Conservation (phyloP, 306 rosid genomes). For the Elaeagnus macrophylla region DNA sequence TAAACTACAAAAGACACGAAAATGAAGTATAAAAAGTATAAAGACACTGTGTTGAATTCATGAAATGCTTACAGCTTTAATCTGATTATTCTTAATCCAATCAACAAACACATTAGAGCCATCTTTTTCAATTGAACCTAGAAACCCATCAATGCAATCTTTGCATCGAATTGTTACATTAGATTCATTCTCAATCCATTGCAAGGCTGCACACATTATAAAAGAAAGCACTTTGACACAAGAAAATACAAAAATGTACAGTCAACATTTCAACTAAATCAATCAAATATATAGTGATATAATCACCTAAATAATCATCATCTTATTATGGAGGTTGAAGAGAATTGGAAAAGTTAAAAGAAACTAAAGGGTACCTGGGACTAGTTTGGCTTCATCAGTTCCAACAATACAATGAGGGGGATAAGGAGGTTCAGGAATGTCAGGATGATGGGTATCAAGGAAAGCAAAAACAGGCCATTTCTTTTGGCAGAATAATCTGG, state of each 20-base stretch:
- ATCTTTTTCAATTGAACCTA: slow-evolving; percentile 50
- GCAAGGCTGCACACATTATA: slow-evolving; percentile 32
- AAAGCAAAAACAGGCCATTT: slow-evolving; percentile 82
- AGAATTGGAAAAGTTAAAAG: neutral
- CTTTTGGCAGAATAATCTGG: slow-evolving; percentile 52
- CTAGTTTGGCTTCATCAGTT: slow-evolving; percentile 59
- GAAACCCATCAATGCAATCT: slow-evolving; percentile 75
- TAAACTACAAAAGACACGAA: neutral
- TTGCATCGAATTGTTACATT: slow-evolving; percentile 66
- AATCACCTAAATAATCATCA: too few species aligned
- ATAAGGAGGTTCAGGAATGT: slow-evolving; percentile 75
- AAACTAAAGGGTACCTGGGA: slow-evolving; percentile 47
- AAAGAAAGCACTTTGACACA: neutral
- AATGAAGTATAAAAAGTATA: slow-evolving; percentile 2
- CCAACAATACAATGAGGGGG: slow-evolving; percentile 84
- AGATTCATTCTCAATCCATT: slow-evolving; percentile 73
- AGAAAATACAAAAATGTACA: neutral
- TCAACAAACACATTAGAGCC: slow-evolving; percentile 73
- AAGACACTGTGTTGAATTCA: neutral
- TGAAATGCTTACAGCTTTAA: slow-evolving; percentile 49
- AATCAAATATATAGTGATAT: too few species aligned
- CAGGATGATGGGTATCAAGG: slow-evolving; percentile 71
- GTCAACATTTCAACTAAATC: neutral
- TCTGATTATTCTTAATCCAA: slow-evolving; percentile 74
- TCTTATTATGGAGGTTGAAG: neutral